Conservation (phyloP, 23 red algal genomes). For the Gracilaria vermiculophylla region DNA sequence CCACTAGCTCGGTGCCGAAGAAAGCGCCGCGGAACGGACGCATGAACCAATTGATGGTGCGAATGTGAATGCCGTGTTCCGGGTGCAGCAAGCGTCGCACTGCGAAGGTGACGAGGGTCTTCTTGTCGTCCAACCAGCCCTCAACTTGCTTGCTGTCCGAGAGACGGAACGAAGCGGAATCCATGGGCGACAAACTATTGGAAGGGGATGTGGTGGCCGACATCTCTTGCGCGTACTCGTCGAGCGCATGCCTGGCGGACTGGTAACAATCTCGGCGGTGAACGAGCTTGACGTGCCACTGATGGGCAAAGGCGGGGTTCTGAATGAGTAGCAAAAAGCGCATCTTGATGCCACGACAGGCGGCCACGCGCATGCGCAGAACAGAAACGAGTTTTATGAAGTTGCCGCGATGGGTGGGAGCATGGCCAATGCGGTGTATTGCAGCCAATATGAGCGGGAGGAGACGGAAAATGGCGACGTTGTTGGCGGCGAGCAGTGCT, state of each 20-base stretch:
- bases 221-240: neutral
- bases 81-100: slow-evolving; percentile 37
- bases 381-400: slow-evolving; percentile 52
- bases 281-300: slow-evolving; percentile 60
- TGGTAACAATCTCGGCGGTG: slow-evolving; percentile 70
- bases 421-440: slow-evolving; percentile 55
- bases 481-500: slow-evolving; percentile 29
- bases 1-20: slow-evolving; percentile 52
- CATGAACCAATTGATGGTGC: slow-evolving; percentile 58
- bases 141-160: slow-evolving; percentile 47
- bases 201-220: neutral
- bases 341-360: slow-evolving; percentile 74
- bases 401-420: slow-evolving; percentile 9
- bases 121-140: slow-evolving; percentile 17
- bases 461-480: slow-evolving; percentile 56
- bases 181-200: neutral
- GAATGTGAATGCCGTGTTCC: slow-evolving; percentile 49
- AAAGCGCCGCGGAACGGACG: slow-evolving; percentile 45
- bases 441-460: slow-evolving; percentile 67
- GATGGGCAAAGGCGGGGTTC: slow-evolving; percentile 52
- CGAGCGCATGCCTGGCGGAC: slow-evolving; percentile 20
- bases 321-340: slow-evolving; percentile 55
- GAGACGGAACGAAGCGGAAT: neutral
- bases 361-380: slow-evolving; percentile 52
- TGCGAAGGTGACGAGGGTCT: slow-evolving; percentile 42